Evolutionary conservation across 306 rosid species (phyloP).

Genomic region (Cucumis cinereus): DNA sequence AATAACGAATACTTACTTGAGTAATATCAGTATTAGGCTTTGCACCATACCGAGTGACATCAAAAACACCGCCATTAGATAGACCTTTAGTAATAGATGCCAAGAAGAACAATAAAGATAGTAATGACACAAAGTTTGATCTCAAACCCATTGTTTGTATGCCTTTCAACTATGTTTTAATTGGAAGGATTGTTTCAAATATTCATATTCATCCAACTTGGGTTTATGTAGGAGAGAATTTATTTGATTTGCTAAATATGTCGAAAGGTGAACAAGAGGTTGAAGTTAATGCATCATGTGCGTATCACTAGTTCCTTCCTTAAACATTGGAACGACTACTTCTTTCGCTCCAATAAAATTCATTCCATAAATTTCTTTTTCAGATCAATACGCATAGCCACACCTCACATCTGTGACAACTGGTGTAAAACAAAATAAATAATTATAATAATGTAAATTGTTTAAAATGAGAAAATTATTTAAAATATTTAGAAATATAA

Average conservation of each 20-base stretch:
- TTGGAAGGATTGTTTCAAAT: background rate
- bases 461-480: too few relatives aligned
- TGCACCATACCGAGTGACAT: constrained; percentile 13
- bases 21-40: constrained; percentile 5
- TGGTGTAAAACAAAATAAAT: too few relatives aligned
- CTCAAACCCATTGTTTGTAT: background rate
- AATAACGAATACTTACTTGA: background rate
- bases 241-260: background rate
- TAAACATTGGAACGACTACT: background rate
- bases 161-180: background rate
- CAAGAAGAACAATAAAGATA: background rate
- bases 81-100: background rate
- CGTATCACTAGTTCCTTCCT: background rate
- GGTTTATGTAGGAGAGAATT: background rate
- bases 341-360: background rate
- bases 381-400: background rate
- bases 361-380: background rate
- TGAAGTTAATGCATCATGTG: background rate
- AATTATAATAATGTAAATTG: too few relatives aligned
- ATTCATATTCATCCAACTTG: too few relatives aligned
- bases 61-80: background rate
- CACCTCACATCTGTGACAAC: background rate
- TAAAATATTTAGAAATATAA: too few relatives aligned
- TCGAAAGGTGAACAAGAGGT: background rate
- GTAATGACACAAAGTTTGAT: background rate